These are phyloP conservation scores for Clausena lansium DNA, from an alignment of 345 rosid species.

Conservation along the genomic window DNA sequence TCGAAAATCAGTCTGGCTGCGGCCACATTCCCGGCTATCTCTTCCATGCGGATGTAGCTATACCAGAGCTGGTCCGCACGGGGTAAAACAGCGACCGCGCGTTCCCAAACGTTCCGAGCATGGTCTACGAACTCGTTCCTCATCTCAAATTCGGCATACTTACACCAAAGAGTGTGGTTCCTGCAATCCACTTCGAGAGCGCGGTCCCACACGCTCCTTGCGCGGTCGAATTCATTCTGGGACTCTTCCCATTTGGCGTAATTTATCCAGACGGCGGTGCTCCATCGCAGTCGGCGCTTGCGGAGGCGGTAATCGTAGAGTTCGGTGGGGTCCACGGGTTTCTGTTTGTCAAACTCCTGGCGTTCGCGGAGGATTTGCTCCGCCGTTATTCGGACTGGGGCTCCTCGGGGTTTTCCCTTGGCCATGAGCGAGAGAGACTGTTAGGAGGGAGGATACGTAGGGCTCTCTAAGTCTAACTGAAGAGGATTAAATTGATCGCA, in stretches of 20 bases:
- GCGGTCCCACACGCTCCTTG: conserved; percentile 87
- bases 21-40: conserved; percentile 70
- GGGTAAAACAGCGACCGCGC: conserved; percentile 69
- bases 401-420: conserved; percentile 71
- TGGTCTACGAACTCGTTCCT: conserved; percentile 75
- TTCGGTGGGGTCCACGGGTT: conserved; percentile 63
- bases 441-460: too few relatives aligned
- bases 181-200: conserved; percentile 71
- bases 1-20: conserved; percentile 79
- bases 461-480: too few relatives aligned
- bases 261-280: conserved; percentile 63
- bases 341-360: conserved; percentile 78
- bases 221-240: conserved; percentile 78
- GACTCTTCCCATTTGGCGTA: conserved; percentile 95
- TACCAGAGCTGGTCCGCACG: conserved; percentile 89
- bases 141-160: conserved; percentile 89
- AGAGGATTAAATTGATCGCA: too few relatives aligned
- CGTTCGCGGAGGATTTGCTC: conserved; percentile 87
- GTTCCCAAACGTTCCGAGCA: conserved; percentile 87
- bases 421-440: conserved; percentile 33
- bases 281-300: conserved; percentile 65
- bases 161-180: conserved; percentile 82
- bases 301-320: conserved; percentile 73
- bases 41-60: conserved; percentile 93
- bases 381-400: conserved; percentile 78